Conservation (phyloP, 2,329 filamentous ascomycete species). For the Neophaeococcomyces aloes region DNA sequence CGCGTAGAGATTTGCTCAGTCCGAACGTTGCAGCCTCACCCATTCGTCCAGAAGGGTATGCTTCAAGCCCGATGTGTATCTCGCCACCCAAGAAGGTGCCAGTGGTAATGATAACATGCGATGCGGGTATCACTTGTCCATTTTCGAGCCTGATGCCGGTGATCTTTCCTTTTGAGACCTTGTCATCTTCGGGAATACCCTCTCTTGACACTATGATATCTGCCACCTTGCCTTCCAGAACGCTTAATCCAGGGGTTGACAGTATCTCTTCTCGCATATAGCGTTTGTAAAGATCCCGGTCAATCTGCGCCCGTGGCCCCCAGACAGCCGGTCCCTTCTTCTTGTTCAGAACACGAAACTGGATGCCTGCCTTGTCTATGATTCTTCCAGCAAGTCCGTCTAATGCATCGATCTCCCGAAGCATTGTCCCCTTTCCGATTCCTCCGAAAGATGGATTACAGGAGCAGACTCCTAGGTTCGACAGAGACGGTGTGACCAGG, state of each 20-base stretch:
- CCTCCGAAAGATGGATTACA: conserved; percentile 96
- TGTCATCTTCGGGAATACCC: conserved; percentile 31
- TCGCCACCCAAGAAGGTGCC: conserved; percentile 92
- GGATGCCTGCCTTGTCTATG: conserved; percentile 88
- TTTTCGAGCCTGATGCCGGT: conserved; percentile 78
- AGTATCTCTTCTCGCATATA: conserved; percentile 83
- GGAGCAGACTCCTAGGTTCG: conserved; percentile 88
- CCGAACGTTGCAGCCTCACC: conserved; percentile 90
- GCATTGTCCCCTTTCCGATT: conserved; percentile 96
- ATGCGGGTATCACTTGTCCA: conserved; percentile 70
- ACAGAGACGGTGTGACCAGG: conserved; percentile 74
- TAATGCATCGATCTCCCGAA: conserved; percentile 88
- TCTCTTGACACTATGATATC: conserved; percentile 70
- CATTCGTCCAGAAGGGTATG: conserved; percentile 78
- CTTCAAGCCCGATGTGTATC: conserved; percentile 85
- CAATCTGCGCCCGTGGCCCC: conserved; percentile 94
- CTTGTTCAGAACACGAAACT: conserved; percentile 80
- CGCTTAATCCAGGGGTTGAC: conserved; percentile 64
- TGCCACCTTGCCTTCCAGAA: conserved; percentile 78
- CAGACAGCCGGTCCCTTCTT: conserved; percentile 92
- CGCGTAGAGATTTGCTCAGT: conserved; percentile 76
- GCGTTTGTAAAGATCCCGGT: conserved; percentile 75
- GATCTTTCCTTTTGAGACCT: conserved; percentile 57
- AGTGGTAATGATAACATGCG: conserved; percentile 83
- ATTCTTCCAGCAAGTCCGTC: conserved; percentile 81